Base-by-base conservation (phyloP, 495 filamentous ascomycete genomes). In the Aspergillus homomorphus region DNA sequence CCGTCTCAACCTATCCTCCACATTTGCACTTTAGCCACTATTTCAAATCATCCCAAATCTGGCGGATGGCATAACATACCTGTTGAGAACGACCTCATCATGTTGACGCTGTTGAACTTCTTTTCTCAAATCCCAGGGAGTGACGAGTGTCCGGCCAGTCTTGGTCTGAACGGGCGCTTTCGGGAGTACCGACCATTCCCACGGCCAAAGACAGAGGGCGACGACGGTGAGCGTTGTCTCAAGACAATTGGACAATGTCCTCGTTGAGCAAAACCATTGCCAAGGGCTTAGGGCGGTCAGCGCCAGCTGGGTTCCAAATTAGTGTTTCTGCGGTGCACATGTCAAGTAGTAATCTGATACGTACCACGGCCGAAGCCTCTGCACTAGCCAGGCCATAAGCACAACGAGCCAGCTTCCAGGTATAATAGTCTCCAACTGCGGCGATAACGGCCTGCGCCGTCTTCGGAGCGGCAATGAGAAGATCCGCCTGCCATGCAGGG, bases 201-300 rank as follows among this genome's bases (percentile, higher is more conserved):
- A 98, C 18, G 94, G 94, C 92, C 92, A 98, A 56, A 85, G 82
- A 62, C 84, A 82, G 16, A 97, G 74, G 5, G 92, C 94, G 54
- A 84, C 77, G 55, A 89, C 78, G 15, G 94, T 97, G 60, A 99
- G 66, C 3, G 88, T 89, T 1, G 89, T 95, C 76, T 99, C 94
- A 9, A 96, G 74, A 54, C 87, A 94, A 73, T 98, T 99, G 43
- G 92, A 97, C 53, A 99, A 84, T 0, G 94, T 96, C 56, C 94
- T 82, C 1, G 91, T 95, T 0, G 92, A 92, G 70, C 88, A 95
- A 70, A 95, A 97, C 89, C 88, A 99, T 69, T 97, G 91, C 91
- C 95, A 99, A 18, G 94, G 91, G 67, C 85, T 98, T 61, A 88
- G 73, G 28, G 92, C 72, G 1, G 89, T 88, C 71, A 95, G 81